Base-by-base conservation (phyloP, 495 filamentous ascomycete species). In the Cercophora sp. region DNA sequence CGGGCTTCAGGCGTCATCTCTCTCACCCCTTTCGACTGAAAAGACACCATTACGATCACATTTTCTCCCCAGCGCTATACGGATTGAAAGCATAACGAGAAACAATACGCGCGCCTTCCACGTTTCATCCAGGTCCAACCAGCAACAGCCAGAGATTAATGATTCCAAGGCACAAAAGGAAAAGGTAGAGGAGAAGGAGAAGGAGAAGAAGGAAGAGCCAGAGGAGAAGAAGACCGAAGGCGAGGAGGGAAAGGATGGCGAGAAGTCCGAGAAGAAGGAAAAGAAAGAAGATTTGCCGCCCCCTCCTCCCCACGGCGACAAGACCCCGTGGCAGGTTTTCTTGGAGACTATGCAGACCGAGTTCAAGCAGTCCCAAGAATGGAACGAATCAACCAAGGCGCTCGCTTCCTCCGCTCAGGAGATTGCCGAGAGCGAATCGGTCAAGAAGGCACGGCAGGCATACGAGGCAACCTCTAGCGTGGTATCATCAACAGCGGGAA, bases 291-390 rank as follows among this genome's bases (percentile, higher is more conserved):
- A 92, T 54, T 75, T 83, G n/a, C 87, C 93, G 6, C 86, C 88
- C 18, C 94, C 92, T 5, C 92, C 93, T 18, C 93, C 93, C 5
- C 94, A 98, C 61, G 94, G 93, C 54, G 89, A 95, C 71, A 98
- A 98, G 74, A 88, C 92, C 6, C 93, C 93, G 26, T 96, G 93
- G 88, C 89, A 96, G 69, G 93, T 98, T 32, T 98, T 98, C 76
- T 87, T 89, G 54, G 93, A 98, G 60, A 98, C 93, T 48, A 81
- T 98, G 67, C 82, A 88, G 62, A 75, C 78, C 44, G 93, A 97
- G 65, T 93, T 98, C 71, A 91, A 96, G 65, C 87, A 91, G 23
- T 97, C 93, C 15, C 95, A 97, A 66, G 93, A 98, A 69, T 98
- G 94, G 93, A 93, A 97, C 61, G 93, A 98, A 60, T 95, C 89